phyloP scores from a whole-genome alignment of 2,329 filamentous ascomycete species.

The Colletotrichum euphorbiae region DNA sequence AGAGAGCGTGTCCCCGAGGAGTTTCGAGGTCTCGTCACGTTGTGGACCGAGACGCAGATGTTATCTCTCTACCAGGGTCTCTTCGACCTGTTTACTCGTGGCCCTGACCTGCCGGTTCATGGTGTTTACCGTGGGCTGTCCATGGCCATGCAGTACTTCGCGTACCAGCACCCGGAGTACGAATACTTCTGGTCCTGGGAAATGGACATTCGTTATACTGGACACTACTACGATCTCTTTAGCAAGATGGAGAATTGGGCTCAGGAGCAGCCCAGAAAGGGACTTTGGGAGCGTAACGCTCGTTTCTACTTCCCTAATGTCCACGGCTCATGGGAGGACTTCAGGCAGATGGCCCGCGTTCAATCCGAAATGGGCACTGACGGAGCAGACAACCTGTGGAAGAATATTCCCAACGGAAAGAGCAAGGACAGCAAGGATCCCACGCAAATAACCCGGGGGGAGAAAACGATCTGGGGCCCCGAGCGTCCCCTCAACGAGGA shows the following conservation, averaged over 20 bases:
- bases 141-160: slow-evolving; percentile 96
- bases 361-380: slow-evolving; percentile 78
- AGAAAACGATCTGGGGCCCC: slow-evolving; percentile 86
- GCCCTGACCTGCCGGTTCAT: slow-evolving; percentile 80
- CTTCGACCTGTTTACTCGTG: slow-evolving; percentile 77
- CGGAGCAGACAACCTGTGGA: slow-evolving; percentile 76
- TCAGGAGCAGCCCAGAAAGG: slow-evolving; percentile 79
- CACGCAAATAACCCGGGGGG: slow-evolving; percentile 51
- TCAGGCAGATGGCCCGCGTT: slow-evolving; percentile 80
- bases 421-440: slow-evolving; percentile 47
- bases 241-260: slow-evolving; percentile 77
- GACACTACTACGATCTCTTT: slow-evolving; percentile 84
- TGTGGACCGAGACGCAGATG: slow-evolving; percentile 98
- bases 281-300: slow-evolving; percentile 82
- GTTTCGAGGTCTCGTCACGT: slow-evolving; percentile 86
- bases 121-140: slow-evolving; percentile 92
- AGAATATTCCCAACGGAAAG: slow-evolving; percentile 57
- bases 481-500: slow-evolving; percentile 73
- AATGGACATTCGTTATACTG: slow-evolving; percentile 91
- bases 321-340: slow-evolving; percentile 84
- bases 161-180: slow-evolving; percentile 87
- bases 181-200: slow-evolving; percentile 97
- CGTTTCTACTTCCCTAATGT: slow-evolving; percentile 82
- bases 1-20: slow-evolving; percentile 80
- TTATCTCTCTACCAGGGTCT: slow-evolving; percentile 88